Evolutionary conservation across 2,329 filamentous ascomycete genomes (phyloP).

Genomic region (Ascochyta clinopodiicola): DNA sequence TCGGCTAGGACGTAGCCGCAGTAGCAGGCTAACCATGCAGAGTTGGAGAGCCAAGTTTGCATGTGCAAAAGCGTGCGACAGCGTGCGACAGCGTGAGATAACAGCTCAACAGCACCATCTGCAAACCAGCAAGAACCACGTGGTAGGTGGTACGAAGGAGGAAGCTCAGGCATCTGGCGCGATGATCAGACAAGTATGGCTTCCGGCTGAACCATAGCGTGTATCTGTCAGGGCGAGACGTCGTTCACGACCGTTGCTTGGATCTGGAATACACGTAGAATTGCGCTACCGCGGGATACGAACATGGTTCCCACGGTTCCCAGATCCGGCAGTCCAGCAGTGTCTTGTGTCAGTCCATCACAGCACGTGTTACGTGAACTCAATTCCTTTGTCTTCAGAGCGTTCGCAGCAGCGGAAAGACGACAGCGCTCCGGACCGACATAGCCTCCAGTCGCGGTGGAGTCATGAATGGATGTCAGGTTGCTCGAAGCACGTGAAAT

Average conservation of each 20-base stretch:
- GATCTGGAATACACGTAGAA: constrained; percentile 10
- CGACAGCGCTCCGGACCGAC: constrained; percentile 17
- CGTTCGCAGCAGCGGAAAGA: not conserved
- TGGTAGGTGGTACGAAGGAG: not conserved
- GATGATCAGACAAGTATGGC: not conserved
- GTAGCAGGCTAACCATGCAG: not conserved
- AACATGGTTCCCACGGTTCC: not conserved
- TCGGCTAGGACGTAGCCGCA: not conserved
- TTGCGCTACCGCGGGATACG: constrained; percentile 1
- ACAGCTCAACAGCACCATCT: constrained; percentile 5
- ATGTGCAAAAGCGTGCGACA: constrained; percentile 14
- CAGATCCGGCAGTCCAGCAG: not conserved
- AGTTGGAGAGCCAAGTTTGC: not conserved
- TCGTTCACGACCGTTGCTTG: constrained; percentile 5
- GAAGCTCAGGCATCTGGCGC: not conserved
- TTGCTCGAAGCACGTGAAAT: constrained; percentile 18
- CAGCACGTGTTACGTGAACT: not conserved
- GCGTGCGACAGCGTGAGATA: constrained; percentile 11
- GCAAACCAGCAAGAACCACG: not conserved
- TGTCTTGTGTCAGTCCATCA: not conserved
- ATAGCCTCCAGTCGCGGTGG: constrained; percentile 16
- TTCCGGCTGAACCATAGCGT: not conserved
- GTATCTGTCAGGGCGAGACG: not conserved
- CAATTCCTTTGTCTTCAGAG: not conserved
- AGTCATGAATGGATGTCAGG: not conserved